phyloP scores from a whole-genome alignment of 148 eudicot genomes.

The Hydrangea macrophylla region DNA sequence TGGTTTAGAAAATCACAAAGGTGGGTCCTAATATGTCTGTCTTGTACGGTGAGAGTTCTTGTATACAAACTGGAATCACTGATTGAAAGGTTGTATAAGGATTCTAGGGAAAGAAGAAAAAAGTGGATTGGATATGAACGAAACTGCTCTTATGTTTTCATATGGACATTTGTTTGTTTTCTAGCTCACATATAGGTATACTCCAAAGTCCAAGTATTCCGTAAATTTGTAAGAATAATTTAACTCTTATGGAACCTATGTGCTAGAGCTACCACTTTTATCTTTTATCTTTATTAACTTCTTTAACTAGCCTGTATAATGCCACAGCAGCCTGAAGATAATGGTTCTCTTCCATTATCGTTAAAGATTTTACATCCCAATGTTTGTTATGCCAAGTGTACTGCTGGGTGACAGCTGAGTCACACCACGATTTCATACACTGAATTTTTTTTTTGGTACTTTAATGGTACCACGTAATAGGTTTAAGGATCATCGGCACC shows the following conservation, averaged over 20 bases:
- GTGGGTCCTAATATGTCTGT: slow-evolving; percentile 7
- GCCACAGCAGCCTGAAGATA: neutral
- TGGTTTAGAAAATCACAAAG: neutral
- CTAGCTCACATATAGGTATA: neutral
- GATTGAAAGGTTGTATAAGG: neutral
- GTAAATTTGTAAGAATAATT: too few relatives aligned
- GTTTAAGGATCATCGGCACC: too few relatives aligned
- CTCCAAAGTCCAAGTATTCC: neutral
- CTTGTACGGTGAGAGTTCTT: neutral
- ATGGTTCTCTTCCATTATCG: too few relatives aligned
- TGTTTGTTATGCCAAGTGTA: too few relatives aligned
- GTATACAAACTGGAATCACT: neutral
- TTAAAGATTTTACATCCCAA: too few relatives aligned
- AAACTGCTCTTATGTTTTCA: neutral
- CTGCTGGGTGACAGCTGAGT: too few relatives aligned
- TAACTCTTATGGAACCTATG: neutral
- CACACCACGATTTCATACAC: too few relatives aligned
- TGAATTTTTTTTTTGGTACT: too few relatives aligned
- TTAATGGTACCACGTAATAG: too few relatives aligned
- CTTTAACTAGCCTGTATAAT: too few relatives aligned
- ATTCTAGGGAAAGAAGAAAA: too few relatives aligned
- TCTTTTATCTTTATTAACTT: neutral
- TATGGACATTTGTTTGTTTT: neutral
- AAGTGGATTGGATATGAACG: neutral
- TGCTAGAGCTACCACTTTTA: neutral